Base-by-base conservation (phyloP, 352 stramenopile species). In the Globisporangium viniferum region DNA sequence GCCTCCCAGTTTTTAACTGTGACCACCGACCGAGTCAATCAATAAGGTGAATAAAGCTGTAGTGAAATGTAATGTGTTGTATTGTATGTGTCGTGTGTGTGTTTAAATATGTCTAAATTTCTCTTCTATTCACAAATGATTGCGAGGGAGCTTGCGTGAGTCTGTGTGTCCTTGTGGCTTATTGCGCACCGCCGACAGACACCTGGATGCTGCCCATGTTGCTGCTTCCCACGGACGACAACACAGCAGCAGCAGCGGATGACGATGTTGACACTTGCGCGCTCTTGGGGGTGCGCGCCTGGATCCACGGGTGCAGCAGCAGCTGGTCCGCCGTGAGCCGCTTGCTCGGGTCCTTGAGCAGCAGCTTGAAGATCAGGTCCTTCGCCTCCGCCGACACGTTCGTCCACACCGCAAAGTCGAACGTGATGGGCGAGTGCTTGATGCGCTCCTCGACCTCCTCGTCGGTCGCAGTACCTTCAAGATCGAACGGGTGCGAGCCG, bases 291-390 rank as follows among this genome's bases (percentile, higher is more conserved):
- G 35, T 20, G 48, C 62, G 63, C 2, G 67, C 36, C 29, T 68
- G 29, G 39, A 98, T 83, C 95, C 95, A 98, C 48, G 91, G 91
- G 77, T 98, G 93, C 68, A 93, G 76, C 20, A 98, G 75, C 79
- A 98, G 82, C 73, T 98, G 78, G 62, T 93, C 87, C 3, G 93
- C 93, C 5, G 90, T 96, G 5, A 97, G 76, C 64, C 95, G 79
- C 72, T 85, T 64, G n/a, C 80, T 68, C 10, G 93, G 92, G 73
- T 98, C 82, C 60, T 89, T 89, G 48, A 83, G 68, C 71, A 98
- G 85, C 9, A 98, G 78, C 70, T 90, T 82, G 59, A 69, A 67
- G 67, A 98, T 90, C 2, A 98, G 75, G 72, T 98, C 92, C 76
- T 94, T 95, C 29, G 94, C 93, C 41, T 94, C 90, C 35, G 72